Evolutionary conservation across 225 moss, liverwort and hornwort genomes (phyloP).

Genomic region (Asterella californica): DNA sequence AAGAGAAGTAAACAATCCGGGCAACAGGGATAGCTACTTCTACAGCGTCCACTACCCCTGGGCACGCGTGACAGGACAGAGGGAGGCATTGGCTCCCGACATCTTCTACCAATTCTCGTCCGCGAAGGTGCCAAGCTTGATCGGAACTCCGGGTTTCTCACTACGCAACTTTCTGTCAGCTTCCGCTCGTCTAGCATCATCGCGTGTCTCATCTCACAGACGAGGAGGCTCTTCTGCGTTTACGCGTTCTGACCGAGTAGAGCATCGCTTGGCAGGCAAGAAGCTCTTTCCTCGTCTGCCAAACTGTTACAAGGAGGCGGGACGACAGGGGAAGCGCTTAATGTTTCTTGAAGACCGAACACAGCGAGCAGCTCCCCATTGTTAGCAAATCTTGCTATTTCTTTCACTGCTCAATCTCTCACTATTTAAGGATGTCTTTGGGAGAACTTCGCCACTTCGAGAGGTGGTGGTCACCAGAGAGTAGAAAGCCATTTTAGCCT

Average conservation of each 20-base stretch:
- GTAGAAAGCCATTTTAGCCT: constrained; percentile 1
- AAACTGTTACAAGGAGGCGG: background rate
- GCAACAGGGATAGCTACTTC: background rate
- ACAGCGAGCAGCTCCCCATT: constrained; percentile 3
- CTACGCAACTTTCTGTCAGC: background rate
- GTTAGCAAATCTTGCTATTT: background rate
- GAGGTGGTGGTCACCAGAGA: background rate
- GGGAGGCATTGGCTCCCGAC: background rate
- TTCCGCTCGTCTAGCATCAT: background rate
- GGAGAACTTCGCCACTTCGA: background rate
- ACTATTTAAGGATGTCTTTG: background rate
- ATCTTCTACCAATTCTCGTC: background rate
- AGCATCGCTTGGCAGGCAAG: constrained; percentile 2
- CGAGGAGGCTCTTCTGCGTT: background rate
- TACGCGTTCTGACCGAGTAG: background rate
- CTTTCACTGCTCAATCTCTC: background rate
- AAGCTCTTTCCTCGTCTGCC: background rate
- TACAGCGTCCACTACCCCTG: background rate
- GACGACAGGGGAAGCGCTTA: background rate
- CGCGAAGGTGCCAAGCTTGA: constrained; percentile 2
- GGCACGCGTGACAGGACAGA: background rate
- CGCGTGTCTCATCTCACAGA: background rate
- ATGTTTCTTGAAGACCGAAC: background rate
- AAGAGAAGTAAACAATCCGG: constrained; percentile 7
- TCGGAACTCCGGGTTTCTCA: background rate